Base-by-base conservation (phyloP, 2,329 filamentous ascomycete genomes). In the Claviceps sp. region DNA sequence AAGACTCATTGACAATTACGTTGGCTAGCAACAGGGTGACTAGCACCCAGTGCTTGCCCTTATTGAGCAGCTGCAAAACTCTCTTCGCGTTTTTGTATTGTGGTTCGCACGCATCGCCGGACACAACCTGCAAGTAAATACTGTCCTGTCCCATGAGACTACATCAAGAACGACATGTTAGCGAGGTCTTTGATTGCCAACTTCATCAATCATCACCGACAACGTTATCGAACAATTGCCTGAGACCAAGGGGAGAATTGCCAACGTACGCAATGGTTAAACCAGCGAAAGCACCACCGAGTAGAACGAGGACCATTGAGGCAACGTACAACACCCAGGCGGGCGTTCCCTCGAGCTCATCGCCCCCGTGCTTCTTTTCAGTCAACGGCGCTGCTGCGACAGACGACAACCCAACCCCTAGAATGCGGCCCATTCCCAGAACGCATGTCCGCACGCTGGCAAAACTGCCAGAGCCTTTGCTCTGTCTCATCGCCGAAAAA, bases 21-120 rank as follows among this genome's bases (percentile, higher is more conserved):
- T 98, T 98, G 67, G 89, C 89, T 52, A 98, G 74, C 7, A 98
- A 78, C 26, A 98, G 73, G 2, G 93, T 97, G 51, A 98, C 93
- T 53, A 98, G 74, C 19, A 98, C 91, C 93, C 93, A 98, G 69
- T 98, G 93, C 68, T 98, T 98, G 61, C 93, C 93, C 61, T 80
- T 85, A 57, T 88, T 82, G 52, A 98, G 71, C 30, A 98, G 73
- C 44, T 81, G 76, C 59, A 93, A 76, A 11, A 98, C 93, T 57
- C 81, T 84, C 52, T 78, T 80, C 0, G 93, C 93, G 64, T 96
- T 89, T 64, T 82, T 88, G 62, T 84, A 84, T 70, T 97, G 91
- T n/a, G 82, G 75, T 52, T 85, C 89, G 67, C 88, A 84, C 46
- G 86, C 83, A 51, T 93, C 94, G 42, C 85, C 84, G 50, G 89